These are phyloP conservation scores for Oryza nivara DNA, from an alignment of 176 grass and related monocot species.

Conservation along the genomic window DNA sequence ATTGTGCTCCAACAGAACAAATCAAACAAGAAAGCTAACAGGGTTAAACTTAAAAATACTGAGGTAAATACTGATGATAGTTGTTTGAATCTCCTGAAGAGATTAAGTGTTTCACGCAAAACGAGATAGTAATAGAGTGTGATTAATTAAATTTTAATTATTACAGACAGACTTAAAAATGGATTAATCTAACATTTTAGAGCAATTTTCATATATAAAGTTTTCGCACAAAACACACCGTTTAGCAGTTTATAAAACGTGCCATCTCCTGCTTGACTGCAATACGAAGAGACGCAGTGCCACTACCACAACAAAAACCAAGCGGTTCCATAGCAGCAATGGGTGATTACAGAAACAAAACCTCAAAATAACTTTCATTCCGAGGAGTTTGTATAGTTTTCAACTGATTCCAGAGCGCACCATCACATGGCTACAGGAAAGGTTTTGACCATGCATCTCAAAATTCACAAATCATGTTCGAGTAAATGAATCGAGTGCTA, in stretches of 20 bases:
- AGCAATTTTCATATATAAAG: no score
- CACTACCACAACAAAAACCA: not conserved
- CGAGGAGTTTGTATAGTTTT: not conserved
- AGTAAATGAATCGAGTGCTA: constrained; percentile 28
- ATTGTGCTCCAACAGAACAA: not conserved
- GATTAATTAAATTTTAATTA: no score
- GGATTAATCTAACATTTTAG: no score
- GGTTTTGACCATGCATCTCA: constrained; percentile 6
- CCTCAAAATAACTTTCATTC: not conserved
- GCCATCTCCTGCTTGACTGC: no score
- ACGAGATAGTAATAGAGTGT: no score
- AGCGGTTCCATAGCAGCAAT: not conserved
- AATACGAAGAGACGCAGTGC: not conserved
- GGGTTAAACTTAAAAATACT: no score
- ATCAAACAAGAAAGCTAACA: not conserved
- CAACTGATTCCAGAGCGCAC: not conserved
- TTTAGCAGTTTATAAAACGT: no score
- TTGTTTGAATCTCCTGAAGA: no score
- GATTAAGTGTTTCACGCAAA: no score
- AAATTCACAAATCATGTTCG: constrained; percentile 14
- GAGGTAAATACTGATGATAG: no score
- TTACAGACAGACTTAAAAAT: no score
- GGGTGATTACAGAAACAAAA: not conserved
- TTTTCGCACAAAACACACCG: no score
- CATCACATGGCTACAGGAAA: constrained; percentile 28